Percentiles rank a stretch among this genome's conserved stretches.
Evolutionary conservation across 139 green algal genomes (phyloP).

Genomic region (Marvania coccoides): DNA sequence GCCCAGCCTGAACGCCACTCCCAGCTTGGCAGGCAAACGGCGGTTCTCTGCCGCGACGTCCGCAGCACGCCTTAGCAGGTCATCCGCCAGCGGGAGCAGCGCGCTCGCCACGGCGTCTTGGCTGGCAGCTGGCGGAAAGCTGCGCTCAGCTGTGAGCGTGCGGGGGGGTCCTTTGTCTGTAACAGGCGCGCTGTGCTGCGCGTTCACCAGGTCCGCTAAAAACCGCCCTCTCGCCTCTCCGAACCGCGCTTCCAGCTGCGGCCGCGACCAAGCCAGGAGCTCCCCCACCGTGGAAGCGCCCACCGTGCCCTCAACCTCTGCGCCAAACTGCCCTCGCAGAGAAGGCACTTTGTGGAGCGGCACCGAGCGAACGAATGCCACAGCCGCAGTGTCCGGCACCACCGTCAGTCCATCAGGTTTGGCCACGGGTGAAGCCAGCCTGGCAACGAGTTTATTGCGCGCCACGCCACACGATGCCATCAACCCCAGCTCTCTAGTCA

Average conservation of each 20-base stretch:
- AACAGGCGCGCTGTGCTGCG: constrained; percentile 15
- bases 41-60: constrained; percentile 20
- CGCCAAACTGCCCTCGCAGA: constrained; percentile 27
- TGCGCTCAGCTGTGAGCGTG: constrained; percentile 33
- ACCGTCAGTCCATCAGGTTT: constrained; percentile 50
- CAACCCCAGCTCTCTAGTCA: constrained; percentile 13
- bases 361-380: constrained; percentile 20
- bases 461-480: constrained; percentile 41
- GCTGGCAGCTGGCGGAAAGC: constrained; percentile 25
- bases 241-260: constrained; percentile 21
- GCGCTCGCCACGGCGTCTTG: constrained; percentile 4
- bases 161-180: constrained; percentile 24
- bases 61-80: constrained; percentile 21
- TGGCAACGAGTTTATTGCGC: constrained; percentile 39
- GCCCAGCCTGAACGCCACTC: constrained; percentile 30
- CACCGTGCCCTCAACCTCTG: constrained; percentile 21
- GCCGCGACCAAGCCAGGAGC: constrained; percentile 8
- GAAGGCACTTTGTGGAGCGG: constrained; percentile 26
- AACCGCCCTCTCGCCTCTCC: constrained; percentile 10
- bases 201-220: constrained; percentile 1
- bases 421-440: constrained; percentile 35
- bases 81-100: constrained; percentile 22
- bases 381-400: constrained; percentile 8
- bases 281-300: constrained; percentile 26
- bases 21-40: constrained; percentile 35